Base-by-base conservation (phyloP, 805 yeast species). In the Myxozyma melibiosi region DNA sequence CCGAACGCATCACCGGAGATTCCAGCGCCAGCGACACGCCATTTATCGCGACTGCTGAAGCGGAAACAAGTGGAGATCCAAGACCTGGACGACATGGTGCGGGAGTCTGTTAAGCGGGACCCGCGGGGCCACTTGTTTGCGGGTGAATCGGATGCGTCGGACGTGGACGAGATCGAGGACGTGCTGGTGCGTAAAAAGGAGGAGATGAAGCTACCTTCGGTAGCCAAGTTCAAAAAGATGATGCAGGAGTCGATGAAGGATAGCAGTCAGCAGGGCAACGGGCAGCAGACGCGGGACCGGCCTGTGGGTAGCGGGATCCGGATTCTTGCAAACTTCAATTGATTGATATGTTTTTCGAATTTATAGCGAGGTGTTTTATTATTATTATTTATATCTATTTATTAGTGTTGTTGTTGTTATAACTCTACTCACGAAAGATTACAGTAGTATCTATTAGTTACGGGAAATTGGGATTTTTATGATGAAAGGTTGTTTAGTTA, bases 121-220 rank as follows among this genome's bases (percentile, higher is more conserved):
- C 58, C 64, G 24, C 47, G 57, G 7, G 62, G 63, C 5, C 67
- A 64, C 45, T 34, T 64, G 27, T 59, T 64, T 34, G 62, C 67
- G n/a, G 67, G 66, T 9, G 67, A 64, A 41, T 45, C 44, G n/a
- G 66, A 61, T 25, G 61, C 43, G 2, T 45, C 60, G 25, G 62
- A 57, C 18, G 47, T 30, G 28, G 59, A 50, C 33, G 62, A 54
- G 28, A 45, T 24, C 1, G 62, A 57, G 16, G 54, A 31, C 31
- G 51, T 16, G 25, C 8, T 20, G 24, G 38, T 30, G 30, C 33
- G 43, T 30, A 18, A 20, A 20, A 46, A 25, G 22, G 47, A 45
- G 31, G 49, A 42, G 11, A 24, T 42, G 33, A 47, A 55, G 42
- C 27, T 53, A 33, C 63, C 60, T 20, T 59, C 57, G 30, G 63